These are phyloP conservation scores for Rhododendron ferrugineum DNA, from an alignment of 148 eudicot species.

Conservation along the genomic window DNA sequence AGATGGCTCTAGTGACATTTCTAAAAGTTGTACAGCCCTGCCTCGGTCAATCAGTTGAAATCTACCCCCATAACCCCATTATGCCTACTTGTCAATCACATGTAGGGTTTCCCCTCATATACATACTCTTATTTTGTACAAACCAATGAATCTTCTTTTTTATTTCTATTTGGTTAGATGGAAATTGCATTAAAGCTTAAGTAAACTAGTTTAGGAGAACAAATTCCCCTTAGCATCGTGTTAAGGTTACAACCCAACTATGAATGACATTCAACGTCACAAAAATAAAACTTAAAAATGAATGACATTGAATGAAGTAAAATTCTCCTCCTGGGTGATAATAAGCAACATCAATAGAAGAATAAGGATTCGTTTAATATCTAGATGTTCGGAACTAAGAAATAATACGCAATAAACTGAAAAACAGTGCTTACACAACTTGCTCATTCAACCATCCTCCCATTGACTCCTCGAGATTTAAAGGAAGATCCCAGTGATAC, in stretches of 20 bases:
- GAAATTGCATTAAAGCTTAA: neutral
- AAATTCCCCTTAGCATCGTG: neutral
- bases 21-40: neutral
- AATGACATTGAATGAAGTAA: neutral
- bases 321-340: neutral
- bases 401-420: neutral
- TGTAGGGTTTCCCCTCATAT: neutral
- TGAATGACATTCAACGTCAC: neutral
- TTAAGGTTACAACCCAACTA: neutral
- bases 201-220: neutral
- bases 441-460: slow-evolving; percentile 72
- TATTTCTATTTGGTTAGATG: neutral
- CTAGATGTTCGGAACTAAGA: neutral
- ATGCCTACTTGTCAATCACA: neutral
- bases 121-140: neutral
- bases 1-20: neutral
- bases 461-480: slow-evolving; percentile 60
- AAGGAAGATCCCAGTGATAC: slow-evolving; percentile 91
- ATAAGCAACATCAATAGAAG: neutral
- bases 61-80: neutral
- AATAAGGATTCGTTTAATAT: neutral
- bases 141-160: neutral
- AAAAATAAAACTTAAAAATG: neutral
- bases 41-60: neutral
- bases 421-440: slow-evolving; percentile 44